A percentile compares a stretch with the other conserved stretches of the same genome.
These are phyloP conservation scores for Trichoderma sp. DNA, from an alignment of 2,329 filamentous ascomycete species.

Conservation along the genomic window DNA sequence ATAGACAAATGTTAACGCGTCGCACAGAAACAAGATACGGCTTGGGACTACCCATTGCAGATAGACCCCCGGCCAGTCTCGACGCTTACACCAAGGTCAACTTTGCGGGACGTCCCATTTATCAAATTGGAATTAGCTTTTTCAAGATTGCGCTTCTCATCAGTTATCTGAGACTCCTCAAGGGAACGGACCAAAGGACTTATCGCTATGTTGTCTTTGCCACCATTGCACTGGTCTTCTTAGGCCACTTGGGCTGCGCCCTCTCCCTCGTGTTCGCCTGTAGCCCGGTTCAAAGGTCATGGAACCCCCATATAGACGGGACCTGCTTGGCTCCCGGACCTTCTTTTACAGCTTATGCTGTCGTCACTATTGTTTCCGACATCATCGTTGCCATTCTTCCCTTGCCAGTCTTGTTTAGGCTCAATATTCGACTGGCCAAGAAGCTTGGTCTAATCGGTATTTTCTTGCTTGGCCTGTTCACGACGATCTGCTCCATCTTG, in stretches of 20 bases:
- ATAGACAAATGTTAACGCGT: background rate
- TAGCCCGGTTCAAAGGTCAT: constrained; percentile 48
- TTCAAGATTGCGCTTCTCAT: constrained; percentile 58
- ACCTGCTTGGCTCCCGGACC: constrained; percentile 49
- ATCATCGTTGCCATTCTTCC: constrained; percentile 52
- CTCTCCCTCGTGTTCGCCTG: constrained; percentile 54
- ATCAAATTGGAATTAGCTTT: constrained; percentile 57
- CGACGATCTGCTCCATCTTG: constrained; percentile 56
- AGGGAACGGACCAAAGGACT: constrained; percentile 47
- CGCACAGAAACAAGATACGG: constrained; percentile 54
- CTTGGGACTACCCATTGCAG: constrained; percentile 49
- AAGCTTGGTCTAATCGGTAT: constrained; percentile 54
- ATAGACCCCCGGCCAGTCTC: constrained; percentile 48
- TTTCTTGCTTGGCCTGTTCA: constrained; percentile 57
- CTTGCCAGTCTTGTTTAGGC: constrained; percentile 50
- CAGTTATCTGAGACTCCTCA: constrained; percentile 54
- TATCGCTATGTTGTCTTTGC: constrained; percentile 50
- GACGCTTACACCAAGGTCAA: constrained; percentile 52
- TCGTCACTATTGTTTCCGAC: constrained; percentile 54
- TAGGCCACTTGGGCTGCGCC: constrained; percentile 51
- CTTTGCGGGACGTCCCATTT: constrained; percentile 55
- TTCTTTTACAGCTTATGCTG: constrained; percentile 54
- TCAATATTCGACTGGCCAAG: constrained; percentile 51
- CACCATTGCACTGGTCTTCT: constrained; percentile 46
- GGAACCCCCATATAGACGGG: constrained; percentile 45